Base-by-base conservation (phyloP, 352 stramenopile species). In the Phytophthora uliginosa region DNA sequence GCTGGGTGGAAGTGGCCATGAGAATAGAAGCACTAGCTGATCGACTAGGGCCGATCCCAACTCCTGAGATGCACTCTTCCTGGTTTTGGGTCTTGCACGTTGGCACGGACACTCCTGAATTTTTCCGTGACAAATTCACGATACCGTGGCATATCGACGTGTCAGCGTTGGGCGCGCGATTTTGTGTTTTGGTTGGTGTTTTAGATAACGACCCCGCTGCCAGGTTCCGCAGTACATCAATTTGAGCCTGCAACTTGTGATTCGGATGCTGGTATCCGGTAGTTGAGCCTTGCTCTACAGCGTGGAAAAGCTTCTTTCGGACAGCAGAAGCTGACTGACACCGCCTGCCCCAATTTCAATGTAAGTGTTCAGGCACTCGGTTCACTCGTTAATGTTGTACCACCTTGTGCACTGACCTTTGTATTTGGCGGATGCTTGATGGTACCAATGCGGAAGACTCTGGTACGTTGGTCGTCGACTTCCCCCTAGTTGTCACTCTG, bases 291-390 rank as follows among this genome's bases (percentile, higher is more conserved):
- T 86, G 81, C 38, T 92, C 84, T 24, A 91, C 78, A 1, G 84
- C 85, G 38, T 79, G 60, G 4, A 86, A 77, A 42, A 94, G 79
- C n/a, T 90, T 89, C 59, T 89, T 90, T 18, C 87, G 81, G 12
- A 94, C 77, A 36, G 74, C 78, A 12, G 87, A 93, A 3, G 87
- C 87, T 0, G 87, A 94, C 45, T 89, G 81, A 45, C 85, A 93
- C 22, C 87, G 77, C 56, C 87, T 92, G 40, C 40, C 3, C 17
- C 40, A 22, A 22, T 17, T 17, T n/a, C 38, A 17, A 47, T n/a
- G 38, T n/a, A 10, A 42, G 15, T 18, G 7, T 22, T 56, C 58
- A n/a, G 26, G 13, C 7, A n/a, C 20, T 20, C 2, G 61, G 10
- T 34, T 22, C 13, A 18, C 40, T n/a, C 17, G 6, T 40, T 1